Conservation (phyloP, 805 yeast species). For the Kazachstania psychrophila region DNA sequence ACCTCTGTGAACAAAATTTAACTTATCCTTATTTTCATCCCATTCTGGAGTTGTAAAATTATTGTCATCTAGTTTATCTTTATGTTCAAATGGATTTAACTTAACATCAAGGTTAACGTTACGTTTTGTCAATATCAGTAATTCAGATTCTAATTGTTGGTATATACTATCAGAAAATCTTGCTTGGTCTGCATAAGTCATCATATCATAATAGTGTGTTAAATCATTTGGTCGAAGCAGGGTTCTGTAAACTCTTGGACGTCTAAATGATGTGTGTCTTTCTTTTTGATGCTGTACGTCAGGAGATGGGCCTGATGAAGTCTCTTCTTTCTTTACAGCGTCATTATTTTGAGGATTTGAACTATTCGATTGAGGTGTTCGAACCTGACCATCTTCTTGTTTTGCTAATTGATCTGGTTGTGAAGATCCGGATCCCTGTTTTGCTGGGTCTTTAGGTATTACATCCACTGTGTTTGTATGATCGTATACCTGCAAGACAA, state of each 20-base stretch:
- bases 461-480: conserved; percentile 48
- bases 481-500: conserved; percentile 78
- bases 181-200: conserved; percentile 75
- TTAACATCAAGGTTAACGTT: conserved; percentile 69
- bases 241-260: conserved; percentile 70
- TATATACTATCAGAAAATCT: conserved; percentile 73
- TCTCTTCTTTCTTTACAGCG: conserved; percentile 4
- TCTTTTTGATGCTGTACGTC: too few relatives aligned
- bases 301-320: conserved; percentile 2
- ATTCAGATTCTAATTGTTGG: conserved; percentile 79
- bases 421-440: background rate
- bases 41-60: conserved; percentile 38
- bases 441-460: conserved; percentile 10
- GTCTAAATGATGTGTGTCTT: conserved; percentile 24
- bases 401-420: background rate
- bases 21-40: conserved; percentile 28
- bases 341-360: too few relatives aligned
- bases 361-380: too few relatives aligned
- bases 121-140: conserved; percentile 67
- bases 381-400: conserved; percentile 1
- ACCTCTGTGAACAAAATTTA: conserved; percentile 34
- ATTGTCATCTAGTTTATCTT: conserved; percentile 26
- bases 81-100: conserved; percentile 51
- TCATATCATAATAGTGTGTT: conserved; percentile 74
- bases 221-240: conserved; percentile 71